Evolutionary conservation across 2,329 filamentous ascomycete genomes (phyloP).

Genomic region (Ophiosphaerella korrae): DNA sequence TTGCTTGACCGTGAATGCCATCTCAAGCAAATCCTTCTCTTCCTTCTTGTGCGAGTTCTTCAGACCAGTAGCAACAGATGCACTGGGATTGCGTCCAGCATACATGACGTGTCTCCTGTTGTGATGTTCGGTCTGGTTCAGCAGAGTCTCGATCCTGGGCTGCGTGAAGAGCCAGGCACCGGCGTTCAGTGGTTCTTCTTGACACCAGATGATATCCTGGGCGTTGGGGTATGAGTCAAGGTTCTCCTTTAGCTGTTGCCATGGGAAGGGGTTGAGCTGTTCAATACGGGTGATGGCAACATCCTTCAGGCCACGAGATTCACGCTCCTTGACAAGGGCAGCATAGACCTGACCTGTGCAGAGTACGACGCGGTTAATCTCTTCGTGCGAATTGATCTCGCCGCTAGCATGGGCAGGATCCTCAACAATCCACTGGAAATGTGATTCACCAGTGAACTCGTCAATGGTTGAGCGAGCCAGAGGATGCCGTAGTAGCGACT

Average conservation of each 20-base stretch:
- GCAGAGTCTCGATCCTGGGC: slow-evolving; percentile 92
- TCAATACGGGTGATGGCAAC: slow-evolving; percentile 94
- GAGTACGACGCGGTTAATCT: slow-evolving; percentile 92
- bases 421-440: slow-evolving; percentile 96
- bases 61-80: slow-evolving; percentile 89
- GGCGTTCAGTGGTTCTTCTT: slow-evolving; percentile 97
- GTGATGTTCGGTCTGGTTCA: slow-evolving; percentile 92
- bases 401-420: slow-evolving; percentile 82
- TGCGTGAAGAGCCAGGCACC: slow-evolving; percentile 98
- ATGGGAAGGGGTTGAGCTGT: slow-evolving; percentile 98
- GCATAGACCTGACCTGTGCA: slow-evolving; percentile 95
- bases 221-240: slow-evolving; percentile 96
- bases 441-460: slow-evolving; percentile 86
- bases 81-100: slow-evolving; percentile 90
- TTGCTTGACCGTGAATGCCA: slow-evolving; percentile 67
- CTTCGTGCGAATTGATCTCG: slow-evolving; percentile 75
- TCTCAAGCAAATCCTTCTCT: slow-evolving; percentile 79
- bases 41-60: slow-evolving; percentile 90
- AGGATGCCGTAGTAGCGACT: slow-evolving; percentile 92
- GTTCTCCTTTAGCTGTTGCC: slow-evolving; percentile 95
- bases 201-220: slow-evolving; percentile 94
- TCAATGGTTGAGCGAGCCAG: slow-evolving; percentile 87
- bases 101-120: slow-evolving; percentile 97
- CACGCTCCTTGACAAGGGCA: slow-evolving; percentile 87
- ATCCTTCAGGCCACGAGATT: slow-evolving; percentile 83